Base-by-base conservation (phyloP, 164 flowering plant genomes). In the Piper longum region DNA sequence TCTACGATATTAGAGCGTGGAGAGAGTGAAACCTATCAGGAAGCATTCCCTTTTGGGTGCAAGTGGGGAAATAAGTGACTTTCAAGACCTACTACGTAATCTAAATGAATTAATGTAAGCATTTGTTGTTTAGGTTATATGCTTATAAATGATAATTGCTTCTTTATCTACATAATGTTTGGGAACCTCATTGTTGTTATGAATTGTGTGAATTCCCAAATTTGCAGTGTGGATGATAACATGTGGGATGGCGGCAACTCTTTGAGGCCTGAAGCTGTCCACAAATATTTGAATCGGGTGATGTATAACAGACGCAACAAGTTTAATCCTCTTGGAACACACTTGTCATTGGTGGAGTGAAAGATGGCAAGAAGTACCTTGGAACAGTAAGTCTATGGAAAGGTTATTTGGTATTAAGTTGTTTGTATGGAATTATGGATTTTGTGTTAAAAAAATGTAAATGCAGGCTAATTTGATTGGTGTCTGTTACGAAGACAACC, bases 161-260 rank as follows among this genome's bases (percentile, higher is more conserved):
- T n/a, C n/a, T n/a, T n/a, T n/a, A n/a, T n/a, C n/a, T n/a, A n/a
- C n/a, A n/a, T n/a, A n/a, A n/a, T n/a, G n/a, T n/a, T n/a, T n/a
- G n/a, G n/a, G n/a, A n/a, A n/a, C n/a, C n/a, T n/a, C n/a, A n/a
- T n/a, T n/a, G n/a, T n/a, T n/a, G n/a, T n/a, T n/a, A n/a, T n/a
- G n/a, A n/a, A n/a, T n/a, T n/a, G n/a, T n/a, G n/a, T n/a, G n/a
- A n/a, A n/a, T 43, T 57, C 7, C 39, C 42, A 43, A 12, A 18
- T 58, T 18, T 43, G 13, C 62, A 93, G 98, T 76, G 76, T 88
- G 64, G 65, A 83, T 73, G 98, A 93, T 72, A 84, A 88, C 71
- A 93, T 90, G 98, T 93, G 98, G 98, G 98, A 90, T 73, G 97
- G 89, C 75, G 93, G 88, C 26, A 92, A 92, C 72, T 86, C 97